phyloP scores from a whole-genome alignment of 306 rosid species.

The Malus sylvestris region DNA sequence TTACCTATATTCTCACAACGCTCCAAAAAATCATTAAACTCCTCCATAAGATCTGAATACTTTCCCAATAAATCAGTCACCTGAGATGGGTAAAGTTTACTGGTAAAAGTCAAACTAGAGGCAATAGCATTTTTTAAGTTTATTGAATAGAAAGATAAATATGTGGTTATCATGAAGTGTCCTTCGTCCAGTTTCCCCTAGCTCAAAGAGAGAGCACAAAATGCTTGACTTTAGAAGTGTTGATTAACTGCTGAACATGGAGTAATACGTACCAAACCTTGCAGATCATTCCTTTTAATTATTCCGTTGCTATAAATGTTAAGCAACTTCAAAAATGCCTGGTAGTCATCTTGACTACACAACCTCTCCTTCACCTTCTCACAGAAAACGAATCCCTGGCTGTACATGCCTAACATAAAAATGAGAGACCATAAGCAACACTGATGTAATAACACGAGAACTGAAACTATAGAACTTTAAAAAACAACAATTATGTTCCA shows the following conservation, averaged over 20 bases:
- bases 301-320: constrained; percentile 81
- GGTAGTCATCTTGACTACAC: constrained; percentile 76
- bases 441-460: not conserved
- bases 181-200: not conserved
- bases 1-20: constrained; percentile 90
- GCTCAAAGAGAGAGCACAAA: not conserved
- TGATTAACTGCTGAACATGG: constrained; percentile 8
- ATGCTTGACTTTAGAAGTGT: constrained; percentile 3
- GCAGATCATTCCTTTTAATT: constrained; percentile 78
- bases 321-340: constrained; percentile 80
- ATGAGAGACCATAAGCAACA: constrained; percentile 11
- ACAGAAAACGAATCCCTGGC: constrained; percentile 70
- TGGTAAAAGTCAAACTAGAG: constrained; percentile 6
- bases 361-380: constrained; percentile 89
- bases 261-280: constrained; percentile 60
- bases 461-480: not conserved
- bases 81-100: constrained; percentile 37
- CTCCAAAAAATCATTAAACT: constrained; percentile 79
- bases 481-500: not conserved
- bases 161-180: not conserved
- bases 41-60: constrained; percentile 85
- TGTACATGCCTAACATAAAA: constrained; percentile 63
- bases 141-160: not conserved
- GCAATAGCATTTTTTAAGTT: not conserved
- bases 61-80: constrained; percentile 87